phyloP scores from a whole-genome alignment of 1,284 basidiomycete genomes.

The Apiotrichum sp. region DNA sequence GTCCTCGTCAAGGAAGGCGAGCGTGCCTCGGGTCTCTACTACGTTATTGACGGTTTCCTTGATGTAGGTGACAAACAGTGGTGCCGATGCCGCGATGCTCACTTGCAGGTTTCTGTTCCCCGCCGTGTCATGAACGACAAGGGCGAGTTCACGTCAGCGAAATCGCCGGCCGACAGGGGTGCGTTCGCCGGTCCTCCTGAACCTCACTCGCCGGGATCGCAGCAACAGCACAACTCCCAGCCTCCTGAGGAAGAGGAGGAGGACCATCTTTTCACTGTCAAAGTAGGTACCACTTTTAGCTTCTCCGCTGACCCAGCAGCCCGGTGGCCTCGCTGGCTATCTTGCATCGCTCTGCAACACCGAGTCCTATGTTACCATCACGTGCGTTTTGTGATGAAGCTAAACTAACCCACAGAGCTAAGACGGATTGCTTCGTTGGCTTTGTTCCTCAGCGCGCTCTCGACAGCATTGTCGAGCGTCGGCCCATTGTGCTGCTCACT shows the following conservation, averaged over 20 bases:
- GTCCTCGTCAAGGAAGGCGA: constrained; percentile 86
- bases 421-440: constrained; percentile 95
- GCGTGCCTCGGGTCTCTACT: constrained; percentile 72
- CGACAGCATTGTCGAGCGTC: constrained; percentile 82
- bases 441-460: constrained; percentile 84
- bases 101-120: constrained; percentile 18
- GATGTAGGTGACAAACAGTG: constrained; percentile 56
- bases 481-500: constrained; percentile 90
- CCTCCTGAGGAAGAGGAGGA: constrained; percentile 14
- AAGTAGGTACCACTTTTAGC: constrained; percentile 38
- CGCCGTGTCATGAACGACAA: constrained; percentile 13
- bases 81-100: not conserved
- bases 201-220: no score
- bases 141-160: not conserved
- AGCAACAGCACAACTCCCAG: not conserved
- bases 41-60: constrained; percentile 94
- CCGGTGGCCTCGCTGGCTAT: constrained; percentile 97
- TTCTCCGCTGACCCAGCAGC: constrained; percentile 50
- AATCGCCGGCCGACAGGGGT: no score
- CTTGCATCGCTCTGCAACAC: constrained; percentile 88
- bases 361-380: constrained; percentile 90
- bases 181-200: no score
- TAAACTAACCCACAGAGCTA: constrained; percentile 56
- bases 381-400: constrained; percentile 15
- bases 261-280: constrained; percentile 81